Evolutionary conservation across 208 protist species (phyloP), one percentile per base, ranked within the genome.

Genomic region (Wallacemonas sp.): DNA sequence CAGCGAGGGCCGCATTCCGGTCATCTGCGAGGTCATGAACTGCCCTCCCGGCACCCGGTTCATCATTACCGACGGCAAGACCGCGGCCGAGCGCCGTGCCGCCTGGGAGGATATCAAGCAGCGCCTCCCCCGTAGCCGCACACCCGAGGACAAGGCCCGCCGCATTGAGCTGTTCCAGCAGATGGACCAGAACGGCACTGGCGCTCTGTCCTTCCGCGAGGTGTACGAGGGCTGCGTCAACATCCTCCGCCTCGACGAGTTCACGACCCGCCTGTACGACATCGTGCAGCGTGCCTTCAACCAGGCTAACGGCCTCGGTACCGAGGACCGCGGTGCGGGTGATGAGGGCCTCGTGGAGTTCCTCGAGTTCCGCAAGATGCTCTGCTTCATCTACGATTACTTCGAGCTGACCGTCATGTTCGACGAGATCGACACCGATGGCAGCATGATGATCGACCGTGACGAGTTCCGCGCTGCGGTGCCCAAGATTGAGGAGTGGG

Each of bases 381-480:
- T 83, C 12, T 71, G 64, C 54, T 74, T 65, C 70, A 44, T 84
- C 1, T 69, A 68, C 51, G 64, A 80, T 30, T 68, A 71, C 66
- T 82, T 86, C 60, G 70, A 76, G 30, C 61, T 86, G 64, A 78
- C 59, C n/a, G 63, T 80, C 19, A 80, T 86, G 71, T 77, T 86
- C 44, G 80, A 80, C 62, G 47, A 41, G 36, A 41, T 41, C 36
- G 36, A 41, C 36, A 41, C 36, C 36, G 36, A 41, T 14, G 36
- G 36, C 36, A 41, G 36, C 36, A 41, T 41, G 36, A 41, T 41
- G 19, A 58, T 86, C 22, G 56, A 80, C 58, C 3, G 72, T n/a
- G 44, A 68, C 26, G 70, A 80, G 69, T 80, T 84, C 62, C 63
- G 51, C 53, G 27, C 49, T 0, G 76, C 71, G n/a, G 60, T 67